These are phyloP conservation scores for Kwoniella mangroviensis DNA, from an alignment of 768 basidiomycete genomes.

Conservation along the genomic window DNA sequence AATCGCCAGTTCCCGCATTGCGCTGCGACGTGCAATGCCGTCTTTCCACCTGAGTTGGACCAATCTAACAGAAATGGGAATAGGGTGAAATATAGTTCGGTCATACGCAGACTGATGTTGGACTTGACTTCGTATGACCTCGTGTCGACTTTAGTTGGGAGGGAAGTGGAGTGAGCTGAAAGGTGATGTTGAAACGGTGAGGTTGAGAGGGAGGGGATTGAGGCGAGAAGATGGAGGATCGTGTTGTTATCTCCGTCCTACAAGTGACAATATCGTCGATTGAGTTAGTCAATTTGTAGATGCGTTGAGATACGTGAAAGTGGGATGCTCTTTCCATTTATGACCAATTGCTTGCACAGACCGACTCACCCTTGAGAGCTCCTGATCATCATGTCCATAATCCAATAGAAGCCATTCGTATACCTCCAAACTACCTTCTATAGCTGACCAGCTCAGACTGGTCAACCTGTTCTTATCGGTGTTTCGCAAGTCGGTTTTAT, in stretches of 20 bases:
- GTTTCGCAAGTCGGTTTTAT: constrained; percentile 78
- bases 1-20: constrained; percentile 88
- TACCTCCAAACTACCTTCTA: constrained; percentile 85
- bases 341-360: too few relatives aligned
- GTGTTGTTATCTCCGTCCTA: constrained; percentile 94
- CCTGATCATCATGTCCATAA: constrained; percentile 89
- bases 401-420: constrained; percentile 82
- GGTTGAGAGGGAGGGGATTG: constrained; percentile 64
- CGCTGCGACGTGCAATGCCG: constrained; percentile 84
- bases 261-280: too few relatives aligned
- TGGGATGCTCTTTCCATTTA: too few relatives aligned
- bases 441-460: constrained; percentile 88
- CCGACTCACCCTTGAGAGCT: constrained; percentile 77
- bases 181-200: constrained; percentile 30
- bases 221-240: constrained; percentile 89
- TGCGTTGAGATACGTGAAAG: too few relatives aligned
- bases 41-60: constrained; percentile 88
- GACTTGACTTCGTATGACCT: constrained; percentile 27
- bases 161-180: constrained; percentile 21
- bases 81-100: constrained; percentile 79
- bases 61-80: constrained; percentile 88
- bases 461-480: constrained; percentile 83
- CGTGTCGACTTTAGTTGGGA: constrained; percentile 15
- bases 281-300: too few relatives aligned
- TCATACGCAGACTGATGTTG: constrained; percentile 77